Percentiles rank a stretch among this genome's conserved stretches.
phyloP scores from a whole-genome alignment of 192 early-diverging fungal genomes.

The Allomyces macrogynus region DNA sequence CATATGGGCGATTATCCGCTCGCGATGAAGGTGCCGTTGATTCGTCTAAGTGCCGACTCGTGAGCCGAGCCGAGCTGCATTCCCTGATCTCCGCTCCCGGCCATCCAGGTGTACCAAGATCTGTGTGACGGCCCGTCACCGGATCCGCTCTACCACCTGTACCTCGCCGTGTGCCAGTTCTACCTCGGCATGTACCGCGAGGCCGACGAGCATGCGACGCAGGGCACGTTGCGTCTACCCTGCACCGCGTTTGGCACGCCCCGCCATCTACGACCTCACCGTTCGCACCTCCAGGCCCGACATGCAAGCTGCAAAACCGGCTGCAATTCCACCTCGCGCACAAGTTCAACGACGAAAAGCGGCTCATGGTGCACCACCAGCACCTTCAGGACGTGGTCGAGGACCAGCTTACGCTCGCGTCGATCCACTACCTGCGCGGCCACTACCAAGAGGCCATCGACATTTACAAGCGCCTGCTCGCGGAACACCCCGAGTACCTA shows the following conservation, averaged over 20 bases:
- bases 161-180: conserved; percentile 34
- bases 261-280: too few species aligned
- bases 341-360: conserved; percentile 44
- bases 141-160: conserved; percentile 27
- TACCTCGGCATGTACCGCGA: conserved; percentile 40
- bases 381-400: conserved; percentile 39
- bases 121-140: neutral
- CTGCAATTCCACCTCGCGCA: conserved; percentile 37
- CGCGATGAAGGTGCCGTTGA: conserved; percentile 22
- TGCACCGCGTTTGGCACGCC: too few species aligned
- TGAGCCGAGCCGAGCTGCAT: too few species aligned
- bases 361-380: conserved; percentile 40
- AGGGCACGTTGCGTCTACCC: conserved; percentile 8
- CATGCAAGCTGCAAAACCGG: conserved; percentile 38
- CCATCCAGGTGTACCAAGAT: too few species aligned
- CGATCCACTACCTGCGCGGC: conserved; percentile 37
- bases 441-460: conserved; percentile 47
- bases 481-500: conserved; percentile 28
- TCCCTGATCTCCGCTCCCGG: too few species aligned
- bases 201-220: conserved; percentile 33
- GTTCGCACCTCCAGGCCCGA: conserved; percentile 16
- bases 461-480: conserved; percentile 37
- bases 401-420: conserved; percentile 34
- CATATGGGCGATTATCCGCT: conserved; percentile 32
- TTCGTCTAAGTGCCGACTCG: too few species aligned